Conservation (phyloP, 208 protist genomes). For the Acanthamoeba rhysodes region DNA sequence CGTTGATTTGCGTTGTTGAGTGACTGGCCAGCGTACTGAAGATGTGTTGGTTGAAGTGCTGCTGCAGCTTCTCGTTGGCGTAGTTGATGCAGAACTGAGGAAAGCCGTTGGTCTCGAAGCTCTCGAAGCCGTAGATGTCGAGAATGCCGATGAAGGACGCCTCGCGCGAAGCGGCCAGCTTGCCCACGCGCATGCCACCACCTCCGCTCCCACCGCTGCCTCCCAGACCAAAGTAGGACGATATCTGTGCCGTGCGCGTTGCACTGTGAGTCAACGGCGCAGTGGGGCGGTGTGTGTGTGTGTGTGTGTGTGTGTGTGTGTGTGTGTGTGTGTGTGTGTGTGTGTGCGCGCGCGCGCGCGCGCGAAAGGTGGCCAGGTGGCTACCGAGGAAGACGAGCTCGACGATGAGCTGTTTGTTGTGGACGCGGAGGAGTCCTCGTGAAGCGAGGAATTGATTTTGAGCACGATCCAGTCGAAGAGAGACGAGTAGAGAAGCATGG, state of each 20-base stretch:
- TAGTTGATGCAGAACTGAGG: slow-evolving; percentile 99
- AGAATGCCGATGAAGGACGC: slow-evolving; percentile 78
- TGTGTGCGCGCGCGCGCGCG: too few species aligned
- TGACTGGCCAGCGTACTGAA: slow-evolving; percentile 93
- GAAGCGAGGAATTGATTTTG: slow-evolving; percentile 91
- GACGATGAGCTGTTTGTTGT: not conserved
- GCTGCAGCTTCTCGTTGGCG: slow-evolving; percentile 99
- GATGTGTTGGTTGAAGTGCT: slow-evolving; percentile 93
- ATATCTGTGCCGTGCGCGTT: not conserved
- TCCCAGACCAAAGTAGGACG: slow-evolving; percentile 29
- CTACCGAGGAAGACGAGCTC: not conserved
- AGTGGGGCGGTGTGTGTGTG: too few species aligned
- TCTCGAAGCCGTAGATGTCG: slow-evolving; percentile 98
- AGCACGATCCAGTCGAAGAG: slow-evolving; percentile 92
- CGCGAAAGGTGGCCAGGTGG: not conserved
- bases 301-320: too few species aligned
- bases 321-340: too few species aligned
- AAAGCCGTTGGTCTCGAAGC: slow-evolving; percentile 92
- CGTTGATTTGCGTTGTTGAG: slow-evolving; percentile 98
- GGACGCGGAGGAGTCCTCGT: slow-evolving; percentile 93
- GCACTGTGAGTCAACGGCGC: too few species aligned
- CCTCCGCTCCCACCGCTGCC: not conserved
- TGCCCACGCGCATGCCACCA: not conserved
- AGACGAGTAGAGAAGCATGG: slow-evolving; percentile 90
- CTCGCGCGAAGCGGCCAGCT: not conserved